Evolutionary conservation across 768 basidiomycete genomes (phyloP).

Genomic region (Coprinopsis cinerea): DNA sequence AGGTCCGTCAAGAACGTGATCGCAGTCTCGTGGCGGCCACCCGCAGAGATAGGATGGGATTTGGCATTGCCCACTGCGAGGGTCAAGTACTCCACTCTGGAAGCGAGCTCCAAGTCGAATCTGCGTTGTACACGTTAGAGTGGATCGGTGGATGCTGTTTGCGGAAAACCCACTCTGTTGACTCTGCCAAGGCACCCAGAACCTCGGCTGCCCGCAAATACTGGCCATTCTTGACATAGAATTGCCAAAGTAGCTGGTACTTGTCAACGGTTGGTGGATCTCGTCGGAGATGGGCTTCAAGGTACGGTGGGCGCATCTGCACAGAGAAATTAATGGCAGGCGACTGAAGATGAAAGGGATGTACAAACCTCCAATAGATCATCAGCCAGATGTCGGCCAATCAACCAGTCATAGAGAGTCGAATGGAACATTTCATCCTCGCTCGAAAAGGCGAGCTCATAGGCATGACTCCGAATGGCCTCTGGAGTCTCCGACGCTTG

Average conservation of each 20-base stretch:
- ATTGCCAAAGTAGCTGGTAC: slow-evolving; percentile 92
- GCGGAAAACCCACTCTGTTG: slow-evolving; percentile 60
- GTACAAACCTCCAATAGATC: slow-evolving; percentile 75
- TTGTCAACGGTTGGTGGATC: slow-evolving; percentile 79
- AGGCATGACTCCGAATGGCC: slow-evolving; percentile 75
- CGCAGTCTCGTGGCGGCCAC: slow-evolving; percentile 79
- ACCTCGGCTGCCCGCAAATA: slow-evolving; percentile 86
- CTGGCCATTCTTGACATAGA: slow-evolving; percentile 89
- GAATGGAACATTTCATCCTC: slow-evolving; percentile 94
- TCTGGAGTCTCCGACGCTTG: slow-evolving; percentile 51
- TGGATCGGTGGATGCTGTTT: not conserved
- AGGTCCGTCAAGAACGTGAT: slow-evolving; percentile 92
- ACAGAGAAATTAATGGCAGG: slow-evolving; percentile 4
- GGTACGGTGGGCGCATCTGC: slow-evolving; percentile 80
- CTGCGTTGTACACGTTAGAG: slow-evolving; percentile 28
- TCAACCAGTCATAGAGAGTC: slow-evolving; percentile 91
- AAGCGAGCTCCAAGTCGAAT: slow-evolving; percentile 61
- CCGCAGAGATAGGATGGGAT: slow-evolving; percentile 78
- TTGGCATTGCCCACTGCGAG: slow-evolving; percentile 95
- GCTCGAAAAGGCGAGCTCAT: slow-evolving; percentile 77
- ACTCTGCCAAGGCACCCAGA: slow-evolving; percentile 76
- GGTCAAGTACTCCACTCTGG: slow-evolving; percentile 86
- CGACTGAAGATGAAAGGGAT: too few relatives aligned
- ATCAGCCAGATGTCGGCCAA: slow-evolving; percentile 72
- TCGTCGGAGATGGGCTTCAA: slow-evolving; percentile 82